Evolutionary conservation across 2,329 filamentous ascomycete species (phyloP), one percentile per base, ranked within the genome.

Genomic region (Cryoendolithus antarcticus): DNA sequence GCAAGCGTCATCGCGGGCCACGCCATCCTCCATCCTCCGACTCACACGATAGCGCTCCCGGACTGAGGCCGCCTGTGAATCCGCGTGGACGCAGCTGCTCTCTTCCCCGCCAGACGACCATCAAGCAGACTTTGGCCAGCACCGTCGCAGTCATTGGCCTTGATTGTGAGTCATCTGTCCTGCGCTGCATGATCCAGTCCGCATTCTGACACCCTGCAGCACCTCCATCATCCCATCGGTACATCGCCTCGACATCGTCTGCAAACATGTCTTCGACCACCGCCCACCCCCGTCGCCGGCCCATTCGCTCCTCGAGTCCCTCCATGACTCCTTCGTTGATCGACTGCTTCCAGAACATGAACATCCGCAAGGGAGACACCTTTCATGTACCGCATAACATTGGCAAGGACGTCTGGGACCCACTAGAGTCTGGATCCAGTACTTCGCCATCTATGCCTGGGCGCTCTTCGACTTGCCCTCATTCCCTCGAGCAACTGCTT

Each of bases 381-480:
- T 70, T 70, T 53, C 63, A 65, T 45, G 63, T 63, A 37, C 62
- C 62, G 35, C 59, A 59, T 45, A 62, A 63, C 45, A 52, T 64
- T 41, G 61, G 61, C 47, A 62, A 62, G 49, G 52, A 53, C 34
- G 48, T 60, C 33, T 59, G 56, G 51, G 55, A 60, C 44, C 57
- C 57, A 13, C 50, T 61, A n/a, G 52, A 53, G 38, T 42, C 44
- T 13, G 45, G 37, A 30, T 35, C 47, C 24, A 32, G 35, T 30
- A 35, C 43, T 10, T 41, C 50, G 11, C 59, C 53, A 40, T 62
- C 58, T 49, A 63, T 66, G 61, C 62, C 64, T 33, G 56, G 57
- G 40, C 66, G 67, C 35, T 69, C 66, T n/a, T 59, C 63, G 4
- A 70, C 67, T 43, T 66, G 60, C 47, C 62, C 65, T 13, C 62